phyloP scores from a whole-genome alignment of 345 rosid genomes.

The Hypericum perforatum region DNA sequence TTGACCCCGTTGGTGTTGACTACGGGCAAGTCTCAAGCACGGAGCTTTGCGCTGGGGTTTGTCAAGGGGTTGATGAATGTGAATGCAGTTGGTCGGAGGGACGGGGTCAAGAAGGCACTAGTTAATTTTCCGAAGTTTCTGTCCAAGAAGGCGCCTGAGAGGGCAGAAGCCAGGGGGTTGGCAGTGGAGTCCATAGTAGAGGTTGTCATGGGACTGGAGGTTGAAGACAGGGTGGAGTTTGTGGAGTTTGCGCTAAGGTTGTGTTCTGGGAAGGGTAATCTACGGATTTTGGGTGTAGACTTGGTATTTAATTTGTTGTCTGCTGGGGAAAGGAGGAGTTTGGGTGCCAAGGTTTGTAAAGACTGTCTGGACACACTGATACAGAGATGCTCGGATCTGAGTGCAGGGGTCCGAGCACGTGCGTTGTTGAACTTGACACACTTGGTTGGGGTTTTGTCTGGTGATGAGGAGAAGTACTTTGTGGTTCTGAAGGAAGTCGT shows the following conservation, averaged over 20 bases:
- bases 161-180: constrained; percentile 69
- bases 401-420: constrained; percentile 57
- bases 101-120: constrained; percentile 42
- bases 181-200: constrained; percentile 79
- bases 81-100: constrained; percentile 22
- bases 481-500: constrained; percentile 42
- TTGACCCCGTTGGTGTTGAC: constrained; percentile 48
- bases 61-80: constrained; percentile 33
- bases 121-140: constrained; percentile 59
- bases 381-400: constrained; percentile 58
- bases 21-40: constrained; percentile 44
- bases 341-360: constrained; percentile 23
- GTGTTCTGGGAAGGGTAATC: constrained; percentile 58
- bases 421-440: constrained; percentile 79
- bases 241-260: constrained; percentile 51
- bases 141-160: constrained; percentile 75
- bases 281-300: constrained; percentile 74
- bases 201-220: constrained; percentile 51
- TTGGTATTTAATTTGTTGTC: constrained; percentile 49
- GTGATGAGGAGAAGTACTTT: constrained; percentile 30
- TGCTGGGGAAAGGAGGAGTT: constrained; percentile 37
- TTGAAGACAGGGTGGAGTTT: constrained; percentile 41
- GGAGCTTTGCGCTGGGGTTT: constrained; percentile 59
- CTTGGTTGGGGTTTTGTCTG: constrained; percentile 47
- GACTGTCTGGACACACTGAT: constrained; percentile 55